phyloP scores from a whole-genome alignment of 345 rosid genomes.

The Sonneratia alba region DNA sequence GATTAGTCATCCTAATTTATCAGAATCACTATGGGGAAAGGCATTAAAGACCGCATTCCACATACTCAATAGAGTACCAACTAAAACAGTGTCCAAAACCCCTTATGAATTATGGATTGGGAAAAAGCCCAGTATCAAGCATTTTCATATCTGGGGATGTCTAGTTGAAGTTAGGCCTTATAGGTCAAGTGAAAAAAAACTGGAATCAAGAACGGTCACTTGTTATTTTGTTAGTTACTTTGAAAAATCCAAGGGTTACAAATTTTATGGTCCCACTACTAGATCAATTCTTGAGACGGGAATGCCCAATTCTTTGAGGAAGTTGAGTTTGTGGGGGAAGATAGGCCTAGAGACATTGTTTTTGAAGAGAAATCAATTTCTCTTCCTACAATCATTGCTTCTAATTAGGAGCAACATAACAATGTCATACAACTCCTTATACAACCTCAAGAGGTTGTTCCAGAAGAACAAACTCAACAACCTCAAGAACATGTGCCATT shows the following conservation, averaged over 20 bases:
- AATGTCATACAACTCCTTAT: not conserved
- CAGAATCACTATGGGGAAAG: too few species aligned
- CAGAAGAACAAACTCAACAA: not conserved
- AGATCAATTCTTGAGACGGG: not conserved
- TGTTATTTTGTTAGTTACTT: too few species aligned
- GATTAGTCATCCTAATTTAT: too few species aligned
- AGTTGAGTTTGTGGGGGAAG: not conserved
- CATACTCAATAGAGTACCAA: not conserved
- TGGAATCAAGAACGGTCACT: not conserved
- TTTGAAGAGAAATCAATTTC: not conserved
- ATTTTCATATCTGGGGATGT: not conserved
- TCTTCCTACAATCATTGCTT: not conserved
- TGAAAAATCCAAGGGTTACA: too few species aligned
- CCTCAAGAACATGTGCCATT: not conserved
- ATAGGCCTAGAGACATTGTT: not conserved
- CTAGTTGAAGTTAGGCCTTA: not conserved
- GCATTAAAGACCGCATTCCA: not conserved
- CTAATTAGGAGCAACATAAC: conserved; percentile 1
- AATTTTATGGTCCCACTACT: not conserved
- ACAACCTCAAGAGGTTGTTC: not conserved
- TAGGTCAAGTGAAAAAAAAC: not conserved
- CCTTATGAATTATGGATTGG: not conserved
- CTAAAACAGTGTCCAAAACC: not conserved
- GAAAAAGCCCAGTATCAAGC: not conserved
- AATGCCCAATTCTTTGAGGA: not conserved